These are phyloP conservation scores for Gloeostereum incarnatum DNA, from an alignment of 768 basidiomycete genomes.

Conservation along the genomic window DNA sequence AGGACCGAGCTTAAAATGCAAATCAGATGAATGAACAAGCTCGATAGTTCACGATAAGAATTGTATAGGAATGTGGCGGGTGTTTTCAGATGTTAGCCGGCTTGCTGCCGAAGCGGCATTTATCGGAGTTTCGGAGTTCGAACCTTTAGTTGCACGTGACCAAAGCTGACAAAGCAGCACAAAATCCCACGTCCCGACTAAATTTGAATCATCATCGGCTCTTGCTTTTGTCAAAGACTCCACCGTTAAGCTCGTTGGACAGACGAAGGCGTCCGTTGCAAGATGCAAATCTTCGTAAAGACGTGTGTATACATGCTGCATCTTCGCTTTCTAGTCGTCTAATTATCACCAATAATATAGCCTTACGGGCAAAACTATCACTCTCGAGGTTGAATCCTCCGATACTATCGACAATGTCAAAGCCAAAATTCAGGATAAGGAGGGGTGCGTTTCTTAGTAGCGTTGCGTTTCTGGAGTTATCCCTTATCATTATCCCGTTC, in stretches of 20 bases:
- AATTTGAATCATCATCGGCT: slow-evolving; percentile 26
- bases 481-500: no score
- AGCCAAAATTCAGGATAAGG: slow-evolving; percentile 96
- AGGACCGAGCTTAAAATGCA: neutral
- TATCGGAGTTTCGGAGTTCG: slow-evolving; percentile 11
- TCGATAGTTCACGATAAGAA: neutral
- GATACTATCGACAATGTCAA: slow-evolving; percentile 99
- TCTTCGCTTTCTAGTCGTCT: slow-evolving; percentile 9
- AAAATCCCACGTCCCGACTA: slow-evolving; percentile 12
- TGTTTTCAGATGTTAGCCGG: no score
- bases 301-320: slow-evolving; percentile 45
- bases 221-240: slow-evolving; percentile 90
- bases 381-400: slow-evolving; percentile 95
- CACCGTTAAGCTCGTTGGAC: slow-evolving; percentile 85
- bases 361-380: slow-evolving; percentile 99
- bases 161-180: slow-evolving; percentile 28
- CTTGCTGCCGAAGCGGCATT: slow-evolving; percentile 10
- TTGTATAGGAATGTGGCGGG: no score
- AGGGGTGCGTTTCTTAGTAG: slow-evolving; percentile 50
- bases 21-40: slow-evolving; percentile 1
- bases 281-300: slow-evolving; percentile 98
- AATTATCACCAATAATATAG: no score
- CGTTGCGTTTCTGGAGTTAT: slow-evolving; percentile 5
- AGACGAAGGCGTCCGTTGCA: slow-evolving; percentile 66
- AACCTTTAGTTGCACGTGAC: slow-evolving; percentile 33